A percentile compares a stretch with the other conserved stretches of the same genome.
These are phyloP conservation scores for Euphrasia confusa DNA, from an alignment of 257 asterid genomes.

Conservation along the genomic window DNA sequence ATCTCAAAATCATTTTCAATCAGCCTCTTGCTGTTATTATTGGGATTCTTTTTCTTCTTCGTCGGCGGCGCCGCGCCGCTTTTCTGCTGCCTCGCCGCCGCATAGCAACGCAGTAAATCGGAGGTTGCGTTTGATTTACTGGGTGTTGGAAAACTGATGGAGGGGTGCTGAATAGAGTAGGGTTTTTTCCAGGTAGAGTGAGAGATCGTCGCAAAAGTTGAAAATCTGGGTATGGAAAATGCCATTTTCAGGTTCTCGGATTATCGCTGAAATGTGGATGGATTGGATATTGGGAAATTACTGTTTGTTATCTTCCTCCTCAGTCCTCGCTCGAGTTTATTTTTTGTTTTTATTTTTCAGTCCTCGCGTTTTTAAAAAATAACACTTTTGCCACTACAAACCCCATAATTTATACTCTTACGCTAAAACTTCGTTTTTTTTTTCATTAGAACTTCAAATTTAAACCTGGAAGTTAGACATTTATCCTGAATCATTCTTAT, in stretches of 20 bases:
- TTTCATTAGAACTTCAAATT: too few relatives aligned
- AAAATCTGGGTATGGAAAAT: conserved; percentile 32
- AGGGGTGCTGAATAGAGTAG: conserved; percentile 19
- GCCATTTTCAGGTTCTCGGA: conserved; percentile 31
- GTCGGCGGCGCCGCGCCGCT: conserved; percentile 36
- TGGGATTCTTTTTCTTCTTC: conserved; percentile 44
- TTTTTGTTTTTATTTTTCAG: neutral
- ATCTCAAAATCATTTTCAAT: conserved; percentile 43
- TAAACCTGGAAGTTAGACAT: too few relatives aligned
- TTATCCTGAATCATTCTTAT: too few relatives aligned
- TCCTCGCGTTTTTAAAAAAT: neutral
- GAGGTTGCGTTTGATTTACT: conserved; percentile 23
- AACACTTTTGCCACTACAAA: neutral
- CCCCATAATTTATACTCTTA: too few relatives aligned
- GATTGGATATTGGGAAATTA: neutral
- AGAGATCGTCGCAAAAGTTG: conserved; percentile 28
- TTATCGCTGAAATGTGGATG: neutral
- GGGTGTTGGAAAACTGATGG: conserved; percentile 21
- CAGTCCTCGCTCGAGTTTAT: neutral
- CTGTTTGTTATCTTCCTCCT: neutral
- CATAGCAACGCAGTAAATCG: conserved; percentile 32
- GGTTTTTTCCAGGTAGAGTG: conserved; percentile 20
- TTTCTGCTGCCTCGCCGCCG: conserved; percentile 57
- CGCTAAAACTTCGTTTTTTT: too few relatives aligned
- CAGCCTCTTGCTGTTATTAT: conserved; percentile 23